Percentiles rank a stretch among this genome's conserved stretches.
These are phyloP conservation scores for Populus euphratica DNA, from an alignment of 345 rosid genomes.

Conservation along the genomic window DNA sequence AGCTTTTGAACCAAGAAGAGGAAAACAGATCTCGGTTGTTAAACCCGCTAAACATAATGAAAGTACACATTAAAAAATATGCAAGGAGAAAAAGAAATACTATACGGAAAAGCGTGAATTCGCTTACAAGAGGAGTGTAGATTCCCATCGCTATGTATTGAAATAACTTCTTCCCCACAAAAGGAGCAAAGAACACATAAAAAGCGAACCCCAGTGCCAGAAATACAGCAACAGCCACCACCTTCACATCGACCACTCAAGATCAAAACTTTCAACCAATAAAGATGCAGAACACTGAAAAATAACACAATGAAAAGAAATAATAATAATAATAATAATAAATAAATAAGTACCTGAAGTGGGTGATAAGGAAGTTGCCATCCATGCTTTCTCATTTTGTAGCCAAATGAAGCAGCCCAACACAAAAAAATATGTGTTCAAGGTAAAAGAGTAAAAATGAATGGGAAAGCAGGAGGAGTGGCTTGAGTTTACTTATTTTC, in stretches of 20 bases:
- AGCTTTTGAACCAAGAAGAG: conserved; percentile 6
- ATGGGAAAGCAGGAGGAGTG: conserved; percentile 4
- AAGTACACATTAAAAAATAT: not conserved
- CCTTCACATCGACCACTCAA: conserved; percentile 44
- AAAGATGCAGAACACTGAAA: not conserved
- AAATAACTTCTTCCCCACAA: conserved; percentile 76
- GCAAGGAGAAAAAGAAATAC: not conserved
- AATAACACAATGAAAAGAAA: not conserved
- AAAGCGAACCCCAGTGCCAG: conserved; percentile 95
- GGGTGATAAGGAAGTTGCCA: conserved; percentile 99
- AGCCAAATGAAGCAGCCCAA: conserved; percentile 35
- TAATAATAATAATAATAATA: not conserved
- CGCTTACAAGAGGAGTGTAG: conserved; percentile 90
- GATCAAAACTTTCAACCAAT: conserved; percentile 15
- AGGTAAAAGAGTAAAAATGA: conserved; percentile 13
- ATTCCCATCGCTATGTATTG: conserved; percentile 81
- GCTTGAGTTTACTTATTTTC: conserved; percentile 18
- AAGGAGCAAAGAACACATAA: conserved; percentile 99
- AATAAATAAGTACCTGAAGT: conserved; percentile 60
- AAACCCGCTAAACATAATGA: conserved; percentile 1
- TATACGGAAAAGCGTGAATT: not conserved
- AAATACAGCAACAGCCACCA: conserved; percentile 98
- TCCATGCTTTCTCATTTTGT: conserved; percentile 91
- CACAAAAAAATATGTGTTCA: conserved; percentile 17
- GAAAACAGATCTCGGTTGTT: conserved; percentile 43